Conservation (phyloP, 202 grass and related monocot species). For the Alloteropsis angusta region DNA sequence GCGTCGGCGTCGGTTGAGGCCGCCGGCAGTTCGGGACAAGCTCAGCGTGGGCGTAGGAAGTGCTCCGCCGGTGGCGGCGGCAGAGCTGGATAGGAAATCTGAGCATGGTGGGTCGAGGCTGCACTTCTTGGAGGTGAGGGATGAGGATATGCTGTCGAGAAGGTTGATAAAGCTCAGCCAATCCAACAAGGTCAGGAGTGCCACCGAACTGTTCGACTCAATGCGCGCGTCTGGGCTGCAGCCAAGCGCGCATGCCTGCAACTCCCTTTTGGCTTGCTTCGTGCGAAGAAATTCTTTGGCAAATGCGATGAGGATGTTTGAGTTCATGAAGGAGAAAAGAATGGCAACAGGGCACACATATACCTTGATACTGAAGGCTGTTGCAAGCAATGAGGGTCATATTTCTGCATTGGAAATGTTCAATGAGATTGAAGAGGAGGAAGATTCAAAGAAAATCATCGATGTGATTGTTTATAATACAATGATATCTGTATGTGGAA, state of each 20-base stretch:
- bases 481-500: conserved; percentile 74
- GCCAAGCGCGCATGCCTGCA: conserved; percentile 73
- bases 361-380: conserved; percentile 70
- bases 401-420: conserved; percentile 58
- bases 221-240: conserved; percentile 59
- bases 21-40: conserved; percentile 14
- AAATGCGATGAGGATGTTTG: conserved; percentile 55
- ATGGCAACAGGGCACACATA: conserved; percentile 58
- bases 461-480: conserved; percentile 91
- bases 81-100: conserved; percentile 11
- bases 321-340: conserved; percentile 47
- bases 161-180: conserved; percentile 64
- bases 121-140: conserved; percentile 83
- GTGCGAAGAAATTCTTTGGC: conserved; percentile 27
- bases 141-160: conserved; percentile 58
- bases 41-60: neutral
- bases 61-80: neutral
- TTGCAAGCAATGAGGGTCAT: conserved; percentile 47
- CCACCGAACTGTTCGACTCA: conserved; percentile 64
- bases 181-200: conserved; percentile 77
- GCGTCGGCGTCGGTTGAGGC: conserved; percentile 16
- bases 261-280: conserved; percentile 64
- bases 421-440: conserved; percentile 34
- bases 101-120: conserved; percentile 30
- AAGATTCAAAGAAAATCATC: conserved; percentile 33